Percentiles rank a stretch among this genome's conserved stretches.
These are phyloP conservation scores for Heterobasidion annosum DNA, from an alignment of 1,284 basidiomycete species.

Conservation along the genomic window DNA sequence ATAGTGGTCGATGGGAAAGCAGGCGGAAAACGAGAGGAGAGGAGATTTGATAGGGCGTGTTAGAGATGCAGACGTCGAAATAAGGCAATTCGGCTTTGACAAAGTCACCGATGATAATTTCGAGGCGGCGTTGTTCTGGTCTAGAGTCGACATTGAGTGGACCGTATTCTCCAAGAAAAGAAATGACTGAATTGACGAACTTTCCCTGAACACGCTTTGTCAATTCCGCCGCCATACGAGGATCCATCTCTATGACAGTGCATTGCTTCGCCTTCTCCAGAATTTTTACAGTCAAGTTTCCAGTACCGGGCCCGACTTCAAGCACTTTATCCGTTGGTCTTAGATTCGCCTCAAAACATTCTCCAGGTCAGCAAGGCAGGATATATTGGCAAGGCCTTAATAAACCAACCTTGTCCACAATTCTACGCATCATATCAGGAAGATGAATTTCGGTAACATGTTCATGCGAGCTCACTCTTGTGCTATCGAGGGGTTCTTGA, in stretches of 20 bases:
- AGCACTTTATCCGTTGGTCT: slow-evolving; percentile 94
- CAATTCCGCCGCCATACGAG: slow-evolving; percentile 96
- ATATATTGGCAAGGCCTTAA: background rate
- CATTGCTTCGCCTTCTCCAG: slow-evolving; percentile 91
- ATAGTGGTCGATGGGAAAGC: slow-evolving; percentile 91
- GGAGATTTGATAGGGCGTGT: slow-evolving; percentile 99
- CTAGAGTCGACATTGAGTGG: slow-evolving; percentile 28
- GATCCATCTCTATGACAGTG: slow-evolving; percentile 97
- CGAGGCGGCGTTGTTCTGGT: slow-evolving; percentile 90
- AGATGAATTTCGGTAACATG: background rate
- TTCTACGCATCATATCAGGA: slow-evolving; percentile 34
- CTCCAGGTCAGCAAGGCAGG: background rate
- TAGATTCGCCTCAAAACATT: slow-evolving; percentile 63
- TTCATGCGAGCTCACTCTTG: slow-evolving; percentile 53
- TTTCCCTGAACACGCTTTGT: slow-evolving; percentile 97
- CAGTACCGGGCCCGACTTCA: slow-evolving; percentile 98
- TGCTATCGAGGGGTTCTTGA: slow-evolving; percentile 89
- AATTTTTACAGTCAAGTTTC: slow-evolving; percentile 93
- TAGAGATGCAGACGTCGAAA: slow-evolving; percentile 98
- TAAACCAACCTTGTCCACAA: slow-evolving; percentile 60
- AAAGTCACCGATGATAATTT: slow-evolving; percentile 94
- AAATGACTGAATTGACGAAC: slow-evolving; percentile 28
- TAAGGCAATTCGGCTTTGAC: slow-evolving; percentile 95
- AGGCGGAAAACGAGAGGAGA: slow-evolving; percentile 97
- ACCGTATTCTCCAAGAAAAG: background rate